A percentile compares a stretch with the other conserved stretches of the same genome.
Evolutionary conservation across 371 early-diverging fungal species (phyloP).

Genomic region (Mortierella sp.): DNA sequence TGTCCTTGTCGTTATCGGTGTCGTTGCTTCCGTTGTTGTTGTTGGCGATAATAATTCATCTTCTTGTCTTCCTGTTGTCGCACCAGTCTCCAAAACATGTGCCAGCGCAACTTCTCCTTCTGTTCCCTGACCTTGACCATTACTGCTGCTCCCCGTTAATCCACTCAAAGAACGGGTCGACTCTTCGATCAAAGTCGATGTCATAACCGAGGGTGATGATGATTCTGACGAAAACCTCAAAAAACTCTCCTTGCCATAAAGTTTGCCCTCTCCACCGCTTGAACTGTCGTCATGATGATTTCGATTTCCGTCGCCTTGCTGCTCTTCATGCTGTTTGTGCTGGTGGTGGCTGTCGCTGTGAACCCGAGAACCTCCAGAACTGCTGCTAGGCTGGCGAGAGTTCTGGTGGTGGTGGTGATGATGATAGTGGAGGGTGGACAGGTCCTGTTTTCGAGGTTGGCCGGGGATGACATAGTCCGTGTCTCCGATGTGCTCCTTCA

Average conservation of each 20-base stretch:
- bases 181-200: neutral
- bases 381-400: neutral
- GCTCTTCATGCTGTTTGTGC: neutral
- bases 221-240: neutral
- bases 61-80: neutral
- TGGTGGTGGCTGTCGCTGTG: neutral
- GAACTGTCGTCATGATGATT: neutral
- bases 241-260: neutral
- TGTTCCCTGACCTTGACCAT: neutral
- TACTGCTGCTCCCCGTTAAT: neutral
- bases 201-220: neutral
- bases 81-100: neutral
- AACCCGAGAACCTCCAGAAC: neutral
- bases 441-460: conserved; percentile 25
- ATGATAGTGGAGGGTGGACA: neutral
- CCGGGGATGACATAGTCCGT: conserved; percentile 34
- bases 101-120: neutral
- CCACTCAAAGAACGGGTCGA: neutral
- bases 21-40: neutral
- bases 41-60: too few species aligned
- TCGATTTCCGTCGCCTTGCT: neutral
- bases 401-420: neutral
- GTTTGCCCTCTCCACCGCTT: neutral
- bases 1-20: neutral
- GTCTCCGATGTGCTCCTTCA: conserved; percentile 24